Percentiles rank a stretch among this genome's conserved stretches.
Conservation (phyloP, 2,329 filamentous ascomycete species). For the Elsinoe perseae region DNA sequence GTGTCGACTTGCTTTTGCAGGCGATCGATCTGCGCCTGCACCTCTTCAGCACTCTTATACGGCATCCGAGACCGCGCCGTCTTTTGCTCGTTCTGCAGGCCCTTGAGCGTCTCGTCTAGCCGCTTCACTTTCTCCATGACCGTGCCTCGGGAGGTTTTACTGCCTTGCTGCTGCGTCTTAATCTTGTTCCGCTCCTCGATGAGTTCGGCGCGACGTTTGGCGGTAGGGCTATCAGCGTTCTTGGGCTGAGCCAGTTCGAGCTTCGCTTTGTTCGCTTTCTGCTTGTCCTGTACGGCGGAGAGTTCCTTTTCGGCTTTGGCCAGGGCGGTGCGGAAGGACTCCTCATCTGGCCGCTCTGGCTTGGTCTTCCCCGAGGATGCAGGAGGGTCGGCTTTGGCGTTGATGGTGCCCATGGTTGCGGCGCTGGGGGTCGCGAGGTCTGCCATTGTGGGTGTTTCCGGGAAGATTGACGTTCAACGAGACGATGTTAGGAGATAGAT, state of each 20-base stretch:
- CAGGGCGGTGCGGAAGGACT: slow-evolving; percentile 69
- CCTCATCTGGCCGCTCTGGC: slow-evolving; percentile 83
- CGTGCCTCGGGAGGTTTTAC: slow-evolving; percentile 71
- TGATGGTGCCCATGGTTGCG: slow-evolving; percentile 29
- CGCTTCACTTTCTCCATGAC: slow-evolving; percentile 88
- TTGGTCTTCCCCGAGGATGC: slow-evolving; percentile 40
- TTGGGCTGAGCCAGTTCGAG: slow-evolving; percentile 74
- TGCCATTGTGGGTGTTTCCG: slow-evolving; percentile 24
- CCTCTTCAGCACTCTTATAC: slow-evolving; percentile 81
- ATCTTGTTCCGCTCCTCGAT: slow-evolving; percentile 76
- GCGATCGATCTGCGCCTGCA: slow-evolving; percentile 72
- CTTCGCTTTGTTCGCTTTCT: slow-evolving; percentile 82
- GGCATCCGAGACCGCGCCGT: slow-evolving; percentile 67
- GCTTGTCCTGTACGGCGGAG: slow-evolving; percentile 62
- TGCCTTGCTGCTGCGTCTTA: slow-evolving; percentile 74
- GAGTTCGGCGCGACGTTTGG: slow-evolving; percentile 79
- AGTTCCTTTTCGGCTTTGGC: slow-evolving; percentile 82
- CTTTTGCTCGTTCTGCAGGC: slow-evolving; percentile 80
- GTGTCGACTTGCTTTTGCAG: slow-evolving; percentile 81
- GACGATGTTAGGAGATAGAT: neutral
- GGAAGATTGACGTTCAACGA: neutral
- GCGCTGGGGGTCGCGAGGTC: slow-evolving; percentile 33
- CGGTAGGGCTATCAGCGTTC: slow-evolving; percentile 71
- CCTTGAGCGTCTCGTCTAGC: slow-evolving; percentile 81
- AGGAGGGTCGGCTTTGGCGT: slow-evolving; percentile 28